These are phyloP conservation scores for Leccinum imitatum DNA, from an alignment of 768 basidiomycete species.

Conservation along the genomic window DNA sequence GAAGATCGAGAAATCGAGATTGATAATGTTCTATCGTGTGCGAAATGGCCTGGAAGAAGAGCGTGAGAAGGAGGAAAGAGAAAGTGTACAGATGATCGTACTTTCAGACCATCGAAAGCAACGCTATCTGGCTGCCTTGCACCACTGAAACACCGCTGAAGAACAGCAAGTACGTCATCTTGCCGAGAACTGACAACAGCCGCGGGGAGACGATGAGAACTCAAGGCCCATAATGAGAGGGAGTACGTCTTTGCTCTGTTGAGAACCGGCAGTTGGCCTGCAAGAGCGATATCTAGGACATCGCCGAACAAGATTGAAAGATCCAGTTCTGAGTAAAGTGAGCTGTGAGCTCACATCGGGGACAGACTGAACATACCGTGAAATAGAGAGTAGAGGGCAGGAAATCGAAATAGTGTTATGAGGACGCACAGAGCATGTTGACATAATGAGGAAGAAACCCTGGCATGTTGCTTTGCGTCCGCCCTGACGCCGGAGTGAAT, in stretches of 20 bases:
- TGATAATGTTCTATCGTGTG: constrained; percentile 23
- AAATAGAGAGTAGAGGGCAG: constrained; percentile 45
- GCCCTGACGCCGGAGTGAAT: constrained; percentile 20
- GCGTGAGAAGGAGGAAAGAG: constrained; percentile 7
- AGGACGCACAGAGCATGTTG: constrained; percentile 53
- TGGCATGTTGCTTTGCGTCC: constrained; percentile 40
- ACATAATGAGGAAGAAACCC: constrained; percentile 46
- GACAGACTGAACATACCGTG: constrained; percentile 40
- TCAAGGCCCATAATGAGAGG: constrained; percentile 50
- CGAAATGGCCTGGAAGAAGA: constrained; percentile 20
- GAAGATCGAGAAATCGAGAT: constrained; percentile 17
- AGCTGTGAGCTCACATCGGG: background rate
- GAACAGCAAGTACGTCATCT: constrained; percentile 32
- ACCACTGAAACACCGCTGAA: constrained; percentile 38
- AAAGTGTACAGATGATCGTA: constrained; percentile 1
- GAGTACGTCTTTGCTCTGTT: constrained; percentile 45
- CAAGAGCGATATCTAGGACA: constrained; percentile 42
- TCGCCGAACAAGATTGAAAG: constrained; percentile 45
- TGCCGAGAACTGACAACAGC: constrained; percentile 35
- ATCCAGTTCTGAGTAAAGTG: constrained; percentile 37
- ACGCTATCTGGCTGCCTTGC: constrained; percentile 18
- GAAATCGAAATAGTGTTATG: constrained; percentile 51
- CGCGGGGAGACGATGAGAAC: constrained; percentile 47
- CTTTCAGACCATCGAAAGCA: constrained; percentile 32
- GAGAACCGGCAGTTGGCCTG: constrained; percentile 35